Evolutionary conservation across 2,329 filamentous ascomycete genomes (phyloP), one percentile per base, ranked within the genome.

Genomic region (Septoria petroselini): DNA sequence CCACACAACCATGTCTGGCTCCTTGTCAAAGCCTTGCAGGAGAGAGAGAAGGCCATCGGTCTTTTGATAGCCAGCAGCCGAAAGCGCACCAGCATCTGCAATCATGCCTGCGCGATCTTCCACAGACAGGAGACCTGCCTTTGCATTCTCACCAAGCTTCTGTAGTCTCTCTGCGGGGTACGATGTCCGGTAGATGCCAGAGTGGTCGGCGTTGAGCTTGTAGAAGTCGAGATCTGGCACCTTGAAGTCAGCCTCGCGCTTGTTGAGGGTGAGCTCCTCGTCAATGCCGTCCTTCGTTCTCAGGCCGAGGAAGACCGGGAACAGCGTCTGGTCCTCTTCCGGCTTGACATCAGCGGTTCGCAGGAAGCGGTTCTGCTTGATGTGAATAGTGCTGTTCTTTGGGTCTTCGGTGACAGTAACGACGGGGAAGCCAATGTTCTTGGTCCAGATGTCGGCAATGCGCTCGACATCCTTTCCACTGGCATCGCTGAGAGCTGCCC

Each of bases 371-470:
- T 96, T 96, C 71, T 97, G 91, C 77, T 93, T 93, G 58, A 97
- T 76, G 55, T 85, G 84, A 63, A 96, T 91, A 15, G 83, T 84
- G 53, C 81, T 85, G 40, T 84, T 78, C 19, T 77, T 75, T 48
- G 83, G 76, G 52, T 86, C 81, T 69, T 91, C 88, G 0, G 86
- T 88, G 21, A 97, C 90, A 6, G 85, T 86, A 38, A 97, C 80
- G 31, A 97, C 91, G 1, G 91, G 91, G 72, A 86, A 96, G 44
- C 91, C 91, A 49, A 97, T 86, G 63, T 95, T 86, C 78, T 95
- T 96, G 43, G 91, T 97, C 91, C 91, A 97, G 58, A 91, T 88
- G 47, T 90, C 85, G 84, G 96, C 96, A 49, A 96, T 86, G 54
- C 88, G 81, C 63, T 89, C 83, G 12, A 97, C 85, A 43, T 91